These are phyloP conservation scores for Penicillium sp. DNA, from an alignment of 2,329 filamentous ascomycete species.

Conservation along the genomic window DNA sequence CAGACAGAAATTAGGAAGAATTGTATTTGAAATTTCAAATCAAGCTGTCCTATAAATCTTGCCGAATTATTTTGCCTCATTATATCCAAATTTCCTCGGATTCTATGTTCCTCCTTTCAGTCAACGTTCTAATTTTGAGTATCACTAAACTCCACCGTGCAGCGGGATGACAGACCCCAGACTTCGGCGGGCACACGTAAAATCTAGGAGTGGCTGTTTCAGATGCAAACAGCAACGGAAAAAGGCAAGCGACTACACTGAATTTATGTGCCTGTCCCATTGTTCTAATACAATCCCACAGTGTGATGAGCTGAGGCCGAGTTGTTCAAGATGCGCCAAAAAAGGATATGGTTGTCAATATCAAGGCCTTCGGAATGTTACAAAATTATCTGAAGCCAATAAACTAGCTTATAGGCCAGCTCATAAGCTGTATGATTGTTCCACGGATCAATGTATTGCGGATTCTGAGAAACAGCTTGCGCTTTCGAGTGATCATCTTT, in stretches of 20 bases:
- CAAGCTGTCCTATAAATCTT: neutral
- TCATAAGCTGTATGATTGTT: neutral
- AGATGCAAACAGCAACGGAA: slow-evolving; percentile 42
- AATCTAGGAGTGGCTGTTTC: slow-evolving; percentile 40
- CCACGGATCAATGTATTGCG: neutral
- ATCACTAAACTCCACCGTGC: neutral
- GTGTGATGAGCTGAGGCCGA: slow-evolving; percentile 42
- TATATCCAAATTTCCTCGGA: neutral
- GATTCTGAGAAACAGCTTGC: neutral
- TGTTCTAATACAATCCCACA: slow-evolving; percentile 22
- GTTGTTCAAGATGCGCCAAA: slow-evolving; percentile 40
- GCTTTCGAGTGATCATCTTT: slow-evolving; percentile 11
- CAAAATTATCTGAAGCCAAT: neutral
- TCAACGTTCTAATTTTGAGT: neutral
- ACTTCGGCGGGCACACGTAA: slow-evolving; percentile 32
- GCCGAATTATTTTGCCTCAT: neutral
- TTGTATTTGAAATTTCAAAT: neutral
- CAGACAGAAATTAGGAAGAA: neutral
- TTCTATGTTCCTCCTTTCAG: neutral
- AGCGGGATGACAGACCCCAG: slow-evolving; percentile 13
- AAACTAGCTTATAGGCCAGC: neutral
- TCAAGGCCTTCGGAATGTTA: slow-evolving; percentile 6
- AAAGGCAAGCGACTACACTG: slow-evolving; percentile 29
- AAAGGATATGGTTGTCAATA: slow-evolving; percentile 36
- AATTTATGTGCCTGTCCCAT: neutral